Evolutionary conservation across 2,329 filamentous ascomycete species (phyloP), one percentile per base, ranked within the genome.

Genomic region (Paecilomyces dactylethromorphus): DNA sequence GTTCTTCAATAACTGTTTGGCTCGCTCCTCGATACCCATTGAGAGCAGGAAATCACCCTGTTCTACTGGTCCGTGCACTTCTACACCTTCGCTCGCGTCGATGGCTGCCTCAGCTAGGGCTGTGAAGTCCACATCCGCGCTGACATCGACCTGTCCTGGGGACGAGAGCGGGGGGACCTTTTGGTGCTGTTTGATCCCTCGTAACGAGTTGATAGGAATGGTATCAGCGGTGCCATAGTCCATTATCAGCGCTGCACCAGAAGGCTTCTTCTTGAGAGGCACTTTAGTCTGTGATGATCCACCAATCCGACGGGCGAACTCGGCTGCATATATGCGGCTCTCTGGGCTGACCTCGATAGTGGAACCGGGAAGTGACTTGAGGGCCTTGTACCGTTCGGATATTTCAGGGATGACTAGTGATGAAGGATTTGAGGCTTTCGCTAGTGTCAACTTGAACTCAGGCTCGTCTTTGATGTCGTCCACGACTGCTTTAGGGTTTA

Each of bases 341-440:
- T 97, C 93, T 0, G 94, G 94, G 53, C 90, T 95, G 62, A 99
- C 84, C 75, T 99, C 94, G 63, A 97, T 88, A 31, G 92, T 83
- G 21, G 92, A 86, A 58, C 84, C 85, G 3, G 84, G 79, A 12
- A 79, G 83, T 18, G 82, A 78, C 67, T 89, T 89, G 58, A 97
- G 84, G 11, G 84, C 83, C 64, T 85, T 85, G 77, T 96, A 97
- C 51, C 94, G 88, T 1, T 84, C 75, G 0, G 91, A 96, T 3
- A 87, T 85, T 68, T 92, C 88, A 1, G 94, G 93, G 11, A 99
- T 85, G 72, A 95, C 90, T 57, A 89, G 83, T 0, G 90, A 90
- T 71, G 96, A 90, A 1, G 91, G 89, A 0, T 92, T 97, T 1
- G 88, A 82, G 5, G 84, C 77, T 58, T 87, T 85, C 32, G 91